Conservation (phyloP, 495 filamentous ascomycete genomes). For the Xylaria castorea region DNA sequence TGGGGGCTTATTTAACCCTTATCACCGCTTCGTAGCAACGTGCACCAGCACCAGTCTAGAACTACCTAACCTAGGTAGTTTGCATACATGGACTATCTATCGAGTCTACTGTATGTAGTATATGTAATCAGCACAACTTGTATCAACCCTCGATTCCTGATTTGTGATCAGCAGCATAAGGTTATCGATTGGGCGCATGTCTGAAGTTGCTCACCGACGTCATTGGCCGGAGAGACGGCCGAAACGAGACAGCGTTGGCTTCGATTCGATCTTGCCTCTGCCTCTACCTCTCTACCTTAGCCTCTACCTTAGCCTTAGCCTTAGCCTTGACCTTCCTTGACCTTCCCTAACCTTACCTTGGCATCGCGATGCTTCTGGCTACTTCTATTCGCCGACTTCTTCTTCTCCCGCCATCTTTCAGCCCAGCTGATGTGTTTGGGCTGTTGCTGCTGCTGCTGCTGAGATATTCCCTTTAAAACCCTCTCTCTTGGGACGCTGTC, state of each 20-base stretch:
- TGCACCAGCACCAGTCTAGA: too few species aligned
- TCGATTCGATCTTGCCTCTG: not conserved
- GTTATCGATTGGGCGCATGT: conserved; percentile 1
- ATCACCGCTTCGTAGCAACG: too few species aligned
- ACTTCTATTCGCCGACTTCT: conserved; percentile 2
- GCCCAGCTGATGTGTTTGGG: conserved; percentile 5
- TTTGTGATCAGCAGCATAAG: conserved; percentile 21
- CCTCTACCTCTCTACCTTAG: not conserved
- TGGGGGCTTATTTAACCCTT: not conserved
- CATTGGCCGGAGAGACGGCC: conserved; percentile 7
- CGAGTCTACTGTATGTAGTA: too few species aligned
- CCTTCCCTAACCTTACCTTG: not conserved
- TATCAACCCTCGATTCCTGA: not conserved
- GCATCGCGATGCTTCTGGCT: conserved; percentile 10
- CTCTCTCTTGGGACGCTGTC: not conserved
- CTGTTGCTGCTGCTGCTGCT: not conserved
- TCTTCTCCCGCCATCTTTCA: not conserved
- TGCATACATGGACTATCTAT: too few species aligned
- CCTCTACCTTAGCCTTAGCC: too few species aligned
- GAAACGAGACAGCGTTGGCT: not conserved
- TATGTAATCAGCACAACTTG: too few species aligned
- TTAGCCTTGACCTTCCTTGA: not conserved
- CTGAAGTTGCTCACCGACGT: conserved; percentile 21
- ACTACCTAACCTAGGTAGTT: too few species aligned
- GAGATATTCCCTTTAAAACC: not conserved